Percentiles rank a stretch among this genome's conserved stretches.
These are phyloP conservation scores for Nitzschia putrida DNA, from an alignment of 108 stramenopile species.

Conservation along the genomic window DNA sequence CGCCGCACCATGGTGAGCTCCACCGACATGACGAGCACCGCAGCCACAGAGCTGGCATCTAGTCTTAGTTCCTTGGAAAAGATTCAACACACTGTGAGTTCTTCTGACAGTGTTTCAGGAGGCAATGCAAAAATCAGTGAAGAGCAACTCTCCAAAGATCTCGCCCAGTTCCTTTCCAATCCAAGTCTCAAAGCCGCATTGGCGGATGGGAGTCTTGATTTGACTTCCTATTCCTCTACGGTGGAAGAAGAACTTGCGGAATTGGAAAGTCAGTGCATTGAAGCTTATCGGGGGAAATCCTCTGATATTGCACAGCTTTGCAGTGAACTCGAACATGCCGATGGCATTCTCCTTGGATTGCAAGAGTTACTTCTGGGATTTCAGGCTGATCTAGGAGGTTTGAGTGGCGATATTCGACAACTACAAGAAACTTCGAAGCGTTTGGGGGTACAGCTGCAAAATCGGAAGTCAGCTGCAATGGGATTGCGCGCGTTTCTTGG, in stretches of 20 bases:
- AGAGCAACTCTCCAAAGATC: constrained; percentile 80
- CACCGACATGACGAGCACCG: neutral
- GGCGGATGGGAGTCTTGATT: constrained; percentile 82
- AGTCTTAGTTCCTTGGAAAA: constrained; percentile 12
- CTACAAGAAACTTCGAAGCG: constrained; percentile 91
- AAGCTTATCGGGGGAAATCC: constrained; percentile 66
- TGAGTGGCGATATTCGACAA: constrained; percentile 93
- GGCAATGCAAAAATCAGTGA: constrained; percentile 29
- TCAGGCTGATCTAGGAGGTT: constrained; percentile 96
- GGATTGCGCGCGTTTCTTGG: constrained; percentile 87
- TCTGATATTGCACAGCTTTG: constrained; percentile 62
- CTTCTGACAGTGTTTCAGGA: neutral
- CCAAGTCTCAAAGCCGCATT: constrained; percentile 72
- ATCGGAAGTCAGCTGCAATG: constrained; percentile 90
- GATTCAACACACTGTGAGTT: neutral
- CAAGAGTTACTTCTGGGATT: constrained; percentile 98
- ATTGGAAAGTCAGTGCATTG: constrained; percentile 77
- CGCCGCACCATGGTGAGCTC: no score
- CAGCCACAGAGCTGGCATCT: constrained; percentile 12
- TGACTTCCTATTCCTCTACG: constrained; percentile 74
- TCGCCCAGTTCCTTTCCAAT: constrained; percentile 82
- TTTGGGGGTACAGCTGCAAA: constrained; percentile 87
- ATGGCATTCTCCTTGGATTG: constrained; percentile 89
- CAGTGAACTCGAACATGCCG: constrained; percentile 89
- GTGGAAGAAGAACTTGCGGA: constrained; percentile 77